Evolutionary conservation across 495 filamentous ascomycete species (phyloP).

Genomic region (Glarea lozoyensis): DNA sequence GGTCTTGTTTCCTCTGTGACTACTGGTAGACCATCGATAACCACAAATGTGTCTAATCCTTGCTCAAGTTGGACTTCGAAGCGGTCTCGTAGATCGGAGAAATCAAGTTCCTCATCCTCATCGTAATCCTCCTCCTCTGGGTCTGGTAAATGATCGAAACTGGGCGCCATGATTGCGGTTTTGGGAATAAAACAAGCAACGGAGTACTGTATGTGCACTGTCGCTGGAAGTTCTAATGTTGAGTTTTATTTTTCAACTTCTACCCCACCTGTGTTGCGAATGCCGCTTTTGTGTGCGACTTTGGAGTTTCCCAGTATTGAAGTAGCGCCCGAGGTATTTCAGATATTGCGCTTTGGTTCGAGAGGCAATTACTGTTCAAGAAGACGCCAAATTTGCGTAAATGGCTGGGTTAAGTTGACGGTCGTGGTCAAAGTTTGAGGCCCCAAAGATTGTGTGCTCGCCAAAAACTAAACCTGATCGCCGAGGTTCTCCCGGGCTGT

Average conservation of each 20-base stretch:
- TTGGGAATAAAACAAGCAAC: too few species aligned
- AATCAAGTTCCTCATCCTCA: slow-evolving; percentile 86
- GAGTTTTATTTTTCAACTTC: slow-evolving; percentile 1
- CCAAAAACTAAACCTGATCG: too few species aligned
- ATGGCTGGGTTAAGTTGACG: too few species aligned
- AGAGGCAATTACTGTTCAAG: background rate
- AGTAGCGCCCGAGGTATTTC: background rate
- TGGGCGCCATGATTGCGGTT: slow-evolving; percentile 45
- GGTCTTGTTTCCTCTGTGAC: slow-evolving; percentile 77
- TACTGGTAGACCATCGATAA: slow-evolving; percentile 84
- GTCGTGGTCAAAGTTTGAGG: too few species aligned
- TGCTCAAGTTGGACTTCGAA: slow-evolving; percentile 94
- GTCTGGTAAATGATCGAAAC: slow-evolving; percentile 57
- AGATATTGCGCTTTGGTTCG: background rate
- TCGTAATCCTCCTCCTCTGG: slow-evolving; percentile 83
- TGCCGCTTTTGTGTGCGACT: too few species aligned
- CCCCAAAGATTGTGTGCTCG: too few species aligned
- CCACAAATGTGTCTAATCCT: slow-evolving; percentile 89
- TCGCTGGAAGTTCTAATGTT: background rate
- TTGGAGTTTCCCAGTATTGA: too few species aligned
- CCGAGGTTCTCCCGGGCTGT: too few species aligned
- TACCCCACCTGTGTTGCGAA: too few species aligned
- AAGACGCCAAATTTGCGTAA: background rate
- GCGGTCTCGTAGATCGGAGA: slow-evolving; percentile 84
- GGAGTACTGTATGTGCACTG: slow-evolving; percentile 1